phyloP scores from a whole-genome alignment of 2,329 filamentous ascomycete species.

The Trichoderma atroviride region DNA sequence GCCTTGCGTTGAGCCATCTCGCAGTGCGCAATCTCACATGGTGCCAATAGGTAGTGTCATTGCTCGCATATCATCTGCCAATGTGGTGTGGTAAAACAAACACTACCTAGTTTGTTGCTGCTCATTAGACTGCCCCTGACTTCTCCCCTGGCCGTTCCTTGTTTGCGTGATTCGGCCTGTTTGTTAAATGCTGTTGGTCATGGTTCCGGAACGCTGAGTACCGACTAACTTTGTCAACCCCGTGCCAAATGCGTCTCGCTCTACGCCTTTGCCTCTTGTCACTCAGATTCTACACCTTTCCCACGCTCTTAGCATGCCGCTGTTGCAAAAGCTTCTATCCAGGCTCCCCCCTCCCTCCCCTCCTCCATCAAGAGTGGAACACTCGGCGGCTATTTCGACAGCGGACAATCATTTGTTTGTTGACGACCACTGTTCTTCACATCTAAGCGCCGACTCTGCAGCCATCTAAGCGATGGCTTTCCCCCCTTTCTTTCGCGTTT shows the following conservation, averaged over 20 bases:
- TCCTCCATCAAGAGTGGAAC: neutral
- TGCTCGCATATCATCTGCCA: neutral
- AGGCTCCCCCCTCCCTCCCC: neutral
- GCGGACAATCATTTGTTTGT: slow-evolving; percentile 1
- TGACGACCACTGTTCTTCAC: slow-evolving; percentile 27
- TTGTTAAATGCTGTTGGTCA: neutral
- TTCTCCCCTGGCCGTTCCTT: neutral
- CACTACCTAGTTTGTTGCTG: neutral
- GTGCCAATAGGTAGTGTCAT: neutral
- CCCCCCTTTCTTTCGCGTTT: slow-evolving; percentile 17
- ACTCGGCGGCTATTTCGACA: slow-evolving; percentile 11
- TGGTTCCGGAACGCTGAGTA: neutral
- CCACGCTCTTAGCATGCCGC: neutral
- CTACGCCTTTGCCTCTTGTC: neutral
- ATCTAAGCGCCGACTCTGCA: slow-evolving; percentile 35
- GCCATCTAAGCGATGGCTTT: neutral
- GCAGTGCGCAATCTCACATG: slow-evolving; percentile 16
- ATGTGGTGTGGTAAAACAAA: neutral
- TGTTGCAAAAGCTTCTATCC: neutral
- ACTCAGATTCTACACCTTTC: neutral
- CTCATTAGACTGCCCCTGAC: neutral
- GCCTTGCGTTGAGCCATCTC: slow-evolving; percentile 27
- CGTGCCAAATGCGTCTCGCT: neutral
- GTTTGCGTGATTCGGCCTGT: neutral
- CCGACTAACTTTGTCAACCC: neutral